A percentile compares a stretch with the other conserved stretches of the same genome.
Conservation (phyloP, 805 yeast species). For the Saccharomycopsis malanga region DNA sequence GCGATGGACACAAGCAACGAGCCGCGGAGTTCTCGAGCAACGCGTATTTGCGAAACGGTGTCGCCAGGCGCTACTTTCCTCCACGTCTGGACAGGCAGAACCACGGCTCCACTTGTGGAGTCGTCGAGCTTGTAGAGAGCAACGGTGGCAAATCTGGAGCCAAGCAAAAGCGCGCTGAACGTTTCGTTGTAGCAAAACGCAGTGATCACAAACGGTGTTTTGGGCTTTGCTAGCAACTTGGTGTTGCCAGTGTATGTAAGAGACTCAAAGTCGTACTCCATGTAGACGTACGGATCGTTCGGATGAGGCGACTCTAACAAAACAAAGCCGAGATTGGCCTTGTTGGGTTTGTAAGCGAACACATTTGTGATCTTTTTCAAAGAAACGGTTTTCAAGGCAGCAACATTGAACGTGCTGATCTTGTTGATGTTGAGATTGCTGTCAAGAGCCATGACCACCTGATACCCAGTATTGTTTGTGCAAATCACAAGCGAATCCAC, state of each 20-base stretch:
- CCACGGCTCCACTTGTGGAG: constrained; percentile 23
- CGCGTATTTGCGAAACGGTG: constrained; percentile 50
- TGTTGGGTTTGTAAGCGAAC: not conserved
- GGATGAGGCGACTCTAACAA: constrained; percentile 67
- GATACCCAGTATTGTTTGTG: not conserved
- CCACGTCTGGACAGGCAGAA: constrained; percentile 28
- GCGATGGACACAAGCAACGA: constrained; percentile 33
- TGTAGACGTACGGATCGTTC: constrained; percentile 41
- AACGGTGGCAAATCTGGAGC: constrained; percentile 66
- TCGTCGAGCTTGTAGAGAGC: constrained; percentile 42
- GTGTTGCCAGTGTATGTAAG: not conserved
- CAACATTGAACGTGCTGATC: not conserved
- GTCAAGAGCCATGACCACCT: not conserved
- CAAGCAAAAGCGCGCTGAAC: constrained; percentile 44
- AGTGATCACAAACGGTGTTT: constrained; percentile 44
- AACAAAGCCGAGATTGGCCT: constrained; percentile 24
- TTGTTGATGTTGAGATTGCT: not conserved
- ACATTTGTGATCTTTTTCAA: constrained; percentile 29
- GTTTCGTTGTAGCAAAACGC: constrained; percentile 39
- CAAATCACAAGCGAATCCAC: constrained; percentile 23
- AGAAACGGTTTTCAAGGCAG: not conserved
- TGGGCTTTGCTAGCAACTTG: constrained; percentile 25
- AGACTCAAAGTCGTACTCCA: constrained; percentile 26
- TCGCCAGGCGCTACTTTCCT: constrained; percentile 58
- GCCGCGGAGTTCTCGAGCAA: constrained; percentile 27